Percentiles rank a stretch among this genome's conserved stretches.
phyloP scores from a whole-genome alignment of 225 moss, liverwort and hornwort species.

The Ulota crispa region DNA sequence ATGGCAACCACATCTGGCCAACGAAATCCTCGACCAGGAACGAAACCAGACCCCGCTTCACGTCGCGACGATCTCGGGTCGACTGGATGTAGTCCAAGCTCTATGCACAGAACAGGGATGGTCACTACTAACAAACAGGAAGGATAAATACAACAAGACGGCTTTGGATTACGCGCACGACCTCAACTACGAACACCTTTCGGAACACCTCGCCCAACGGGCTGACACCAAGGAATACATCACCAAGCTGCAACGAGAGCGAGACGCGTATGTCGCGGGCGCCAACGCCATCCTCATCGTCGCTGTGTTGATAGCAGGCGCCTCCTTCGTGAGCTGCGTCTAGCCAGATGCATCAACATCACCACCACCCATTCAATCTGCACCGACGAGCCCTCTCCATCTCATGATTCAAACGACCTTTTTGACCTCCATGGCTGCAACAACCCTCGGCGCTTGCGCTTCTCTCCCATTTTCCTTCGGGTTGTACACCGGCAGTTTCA shows the following conservation, averaged over 20 bases:
- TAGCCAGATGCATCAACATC: not conserved
- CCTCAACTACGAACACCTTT: not conserved
- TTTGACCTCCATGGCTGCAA: not conserved
- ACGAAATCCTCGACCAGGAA: not conserved
- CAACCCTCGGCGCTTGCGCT: not conserved
- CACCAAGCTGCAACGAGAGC: not conserved
- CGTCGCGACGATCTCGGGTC: not conserved
- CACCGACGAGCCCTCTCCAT: not conserved
- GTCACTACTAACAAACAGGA: not conserved
- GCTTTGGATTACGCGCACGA: not conserved
- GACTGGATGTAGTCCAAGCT: not conserved
- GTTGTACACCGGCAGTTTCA: not conserved
- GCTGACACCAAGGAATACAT: not conserved
- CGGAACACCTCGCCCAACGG: not conserved
- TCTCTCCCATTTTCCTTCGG: not conserved
- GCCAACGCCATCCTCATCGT: slow-evolving; percentile 9
- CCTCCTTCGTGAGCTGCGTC: not conserved
- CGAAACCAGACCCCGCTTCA: not conserved
- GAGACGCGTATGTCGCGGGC: not conserved
- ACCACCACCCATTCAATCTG: not conserved
- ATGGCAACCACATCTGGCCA: slow-evolving; percentile 2
- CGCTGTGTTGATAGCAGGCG: not conserved
- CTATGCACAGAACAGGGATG: not conserved
- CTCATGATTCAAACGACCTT: not conserved
- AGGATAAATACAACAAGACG: not conserved